Evolutionary conservation across 495 filamentous ascomycete genomes (phyloP), one percentile per base, ranked within the genome.

Genomic region (Oleoguttula mirabilis): DNA sequence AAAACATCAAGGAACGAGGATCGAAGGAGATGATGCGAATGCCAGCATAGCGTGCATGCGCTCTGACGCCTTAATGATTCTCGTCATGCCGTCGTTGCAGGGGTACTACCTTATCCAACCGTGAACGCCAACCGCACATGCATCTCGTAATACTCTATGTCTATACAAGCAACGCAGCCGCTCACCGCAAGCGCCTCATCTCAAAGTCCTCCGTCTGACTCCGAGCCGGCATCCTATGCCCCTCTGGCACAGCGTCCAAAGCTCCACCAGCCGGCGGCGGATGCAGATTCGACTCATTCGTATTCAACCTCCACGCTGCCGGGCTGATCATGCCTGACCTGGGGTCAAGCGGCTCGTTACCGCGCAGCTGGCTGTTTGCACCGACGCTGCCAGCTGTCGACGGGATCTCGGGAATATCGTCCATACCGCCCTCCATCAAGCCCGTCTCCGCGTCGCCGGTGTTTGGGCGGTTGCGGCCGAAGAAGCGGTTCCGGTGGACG

Each of bases 401-500:
- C 20, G 49, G 35, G 28, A 36, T 47, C 39, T 63, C 59, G 12
- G 58, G 55, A 34, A 61, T 61, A 21, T 55, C 56, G 3, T 54
- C 58, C 54, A 62, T 48, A 17, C 51, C 60, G 25, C 36, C 21
- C 43, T 64, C 61, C 51, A 60, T 60, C 35, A 55, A 30, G 21
- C 51, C 57, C 5, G 7, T 10, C 12, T 37, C 34, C 32, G 58
- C 49, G 32, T 53, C 47, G 39, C 24, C 23, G 5, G 49, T 47
- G 10, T 21, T 38, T 8, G 41, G 38, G 4, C 45, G 30, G 10
- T 38, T 31, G 14, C 58, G 55, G 27, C 57, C 60, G 41, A 64
- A 62, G 46, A 64, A 64, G 12, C 61, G 54, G 38, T 64, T 62
- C 27, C 61, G 58, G 39, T 60, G 60, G 24, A 37, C 50, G 36